A percentile compares a stretch with the other conserved stretches of the same genome.
Conservation (phyloP, 2,329 filamentous ascomycete genomes). For the Scytalidium sp. region DNA sequence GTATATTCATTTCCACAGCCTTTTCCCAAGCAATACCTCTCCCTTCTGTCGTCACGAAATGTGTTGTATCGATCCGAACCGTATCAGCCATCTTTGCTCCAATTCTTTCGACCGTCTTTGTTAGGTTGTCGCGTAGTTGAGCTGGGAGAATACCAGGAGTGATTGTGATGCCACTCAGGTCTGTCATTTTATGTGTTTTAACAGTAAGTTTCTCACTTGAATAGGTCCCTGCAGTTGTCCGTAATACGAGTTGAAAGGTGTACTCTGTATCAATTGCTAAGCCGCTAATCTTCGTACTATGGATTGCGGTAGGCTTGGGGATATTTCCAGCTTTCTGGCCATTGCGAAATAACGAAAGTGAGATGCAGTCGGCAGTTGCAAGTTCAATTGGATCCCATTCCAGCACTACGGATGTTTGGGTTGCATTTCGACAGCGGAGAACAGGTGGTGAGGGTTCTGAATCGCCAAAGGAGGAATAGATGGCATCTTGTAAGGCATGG, state of each 20-base stretch:
- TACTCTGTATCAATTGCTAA: conserved; percentile 97
- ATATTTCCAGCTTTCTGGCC: conserved; percentile 96
- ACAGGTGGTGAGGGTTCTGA: conserved; percentile 72
- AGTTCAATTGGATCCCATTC: conserved; percentile 97
- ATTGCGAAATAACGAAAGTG: conserved; percentile 89
- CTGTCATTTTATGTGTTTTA: conserved; percentile 97
- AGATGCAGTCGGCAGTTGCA: conserved; percentile 87
- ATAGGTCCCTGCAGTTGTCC: conserved; percentile 86
- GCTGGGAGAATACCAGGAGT: conserved; percentile 83
- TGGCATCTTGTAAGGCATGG: conserved; percentile 80
- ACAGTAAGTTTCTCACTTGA: conserved; percentile 80
- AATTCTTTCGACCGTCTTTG: conserved; percentile 77
- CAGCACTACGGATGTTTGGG: conserved; percentile 95
- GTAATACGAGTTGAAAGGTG: conserved; percentile 86
- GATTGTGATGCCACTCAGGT: conserved; percentile 91
- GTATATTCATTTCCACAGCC: conserved; percentile 96
- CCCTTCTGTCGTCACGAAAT: conserved; percentile 96
- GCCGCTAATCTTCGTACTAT: conserved; percentile 94
- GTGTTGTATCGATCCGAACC: conserved; percentile 94
- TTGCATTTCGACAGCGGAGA: conserved; percentile 92
- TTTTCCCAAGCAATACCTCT: conserved; percentile 91
- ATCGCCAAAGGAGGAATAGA: conserved; percentile 82
- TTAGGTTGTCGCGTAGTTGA: conserved; percentile 68
- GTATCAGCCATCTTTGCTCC: conserved; percentile 88
- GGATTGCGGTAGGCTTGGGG: conserved; percentile 79